Base-by-base conservation (phyloP, 495 filamentous ascomycete genomes). In the Collariella sp. region DNA sequence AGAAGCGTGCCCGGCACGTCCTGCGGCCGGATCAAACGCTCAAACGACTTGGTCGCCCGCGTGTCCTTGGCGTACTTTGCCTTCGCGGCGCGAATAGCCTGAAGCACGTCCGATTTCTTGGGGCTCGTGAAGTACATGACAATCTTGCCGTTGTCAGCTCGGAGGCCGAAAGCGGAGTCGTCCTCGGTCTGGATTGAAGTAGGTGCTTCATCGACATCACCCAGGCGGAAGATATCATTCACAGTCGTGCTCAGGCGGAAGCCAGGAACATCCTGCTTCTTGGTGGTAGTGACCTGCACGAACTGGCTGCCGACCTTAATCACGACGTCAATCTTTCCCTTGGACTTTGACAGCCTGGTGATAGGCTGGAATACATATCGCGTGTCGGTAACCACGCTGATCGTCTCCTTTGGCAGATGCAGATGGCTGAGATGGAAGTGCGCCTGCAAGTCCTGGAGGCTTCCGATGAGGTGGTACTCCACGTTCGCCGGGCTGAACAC, bases 1-100 rank as follows among this genome's bases (percentile, higher is more conserved):
- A 85, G 63, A 24, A 85, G 66, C 19, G 81, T 84, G 13, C 82
- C 82, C 3, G 82, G 82, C 5, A 85, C 82, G 66, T 85, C 82
- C 63, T 85, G 82, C 24, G 82, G 82, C 19, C 79, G 71, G 43
- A 84, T 80, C 16, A 82, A 71, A 34, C 82, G 70, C 54, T 85
- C 82, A 55, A 74, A 77, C 20, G 76, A 66, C 62, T 81, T 82
- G 34, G 72, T 65, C 10, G 76, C 70, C 52, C 76, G 72, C 16
- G 75, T 74, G 52, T 84, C 81, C 61, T 82, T 83, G 20, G 76
- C 74, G 50, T 80, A 73, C 53, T 82, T 83, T 7, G 72, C 68
- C 60, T 84, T 84, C 26, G 78, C 79, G 24, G 64, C 68, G 34
- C 82, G 75, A 34, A 84, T 78, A 3, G 76, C 77, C 66, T 80